Conservation (phyloP, 352 stramenopile species). For the Aphanomyces cochlioides region DNA sequence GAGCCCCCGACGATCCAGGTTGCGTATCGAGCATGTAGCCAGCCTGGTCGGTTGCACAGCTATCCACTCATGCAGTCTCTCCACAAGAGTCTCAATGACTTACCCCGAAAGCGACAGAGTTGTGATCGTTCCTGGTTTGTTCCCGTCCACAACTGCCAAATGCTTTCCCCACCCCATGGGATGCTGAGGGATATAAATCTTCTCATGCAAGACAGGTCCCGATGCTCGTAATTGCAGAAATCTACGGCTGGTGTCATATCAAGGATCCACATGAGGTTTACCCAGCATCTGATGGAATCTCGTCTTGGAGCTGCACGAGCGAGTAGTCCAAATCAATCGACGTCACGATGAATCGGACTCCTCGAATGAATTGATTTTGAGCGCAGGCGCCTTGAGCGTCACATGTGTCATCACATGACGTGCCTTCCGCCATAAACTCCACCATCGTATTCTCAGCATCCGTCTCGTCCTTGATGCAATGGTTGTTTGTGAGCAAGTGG, state of each 20-base stretch:
- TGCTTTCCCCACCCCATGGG: constrained; percentile 41
- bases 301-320: constrained; percentile 43
- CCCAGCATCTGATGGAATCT: background rate
- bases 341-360: constrained; percentile 41
- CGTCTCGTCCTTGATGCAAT: constrained; percentile 59
- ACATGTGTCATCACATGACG: constrained; percentile 40
- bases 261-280: constrained; percentile 33
- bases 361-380: constrained; percentile 38
- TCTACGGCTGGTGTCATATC: constrained; percentile 36
- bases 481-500: constrained; percentile 75
- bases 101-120: constrained; percentile 31
- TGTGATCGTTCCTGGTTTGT: constrained; percentile 35
- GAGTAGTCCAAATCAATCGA: constrained; percentile 46
- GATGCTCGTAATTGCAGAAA: constrained; percentile 42
- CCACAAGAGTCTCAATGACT: background rate
- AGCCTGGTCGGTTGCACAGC: constrained; percentile 50
- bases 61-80: constrained; percentile 25
- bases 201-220: constrained; percentile 38
- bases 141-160: constrained; percentile 36
- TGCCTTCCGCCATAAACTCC: constrained; percentile 63
- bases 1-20: constrained; percentile 63
- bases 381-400: constrained; percentile 46
- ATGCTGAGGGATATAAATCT: constrained; percentile 47
- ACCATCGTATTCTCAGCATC: constrained; percentile 64
- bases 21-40: constrained; percentile 77